These are phyloP conservation scores for Coemansia furcata DNA, from an alignment of 192 early-diverging fungal genomes.

Conservation along the genomic window DNA sequence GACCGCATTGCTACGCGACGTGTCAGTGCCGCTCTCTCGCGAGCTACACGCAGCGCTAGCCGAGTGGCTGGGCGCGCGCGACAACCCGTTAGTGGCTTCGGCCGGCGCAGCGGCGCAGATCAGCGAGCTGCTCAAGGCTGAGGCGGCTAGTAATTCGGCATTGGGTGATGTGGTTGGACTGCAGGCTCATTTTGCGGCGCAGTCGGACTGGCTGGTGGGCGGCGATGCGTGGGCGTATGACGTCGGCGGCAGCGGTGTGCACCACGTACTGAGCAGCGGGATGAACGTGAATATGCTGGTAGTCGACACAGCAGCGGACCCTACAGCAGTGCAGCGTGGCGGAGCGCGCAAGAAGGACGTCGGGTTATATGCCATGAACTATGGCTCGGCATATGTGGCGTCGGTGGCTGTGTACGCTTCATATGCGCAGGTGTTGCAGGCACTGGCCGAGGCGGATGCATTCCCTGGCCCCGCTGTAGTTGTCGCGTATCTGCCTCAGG, in stretches of 20 bases:
- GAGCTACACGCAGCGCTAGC: conserved; percentile 60
- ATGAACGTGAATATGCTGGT: conserved; percentile 89
- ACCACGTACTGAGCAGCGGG: conserved; percentile 82
- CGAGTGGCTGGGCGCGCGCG: conserved; percentile 63
- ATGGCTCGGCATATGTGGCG: conserved; percentile 86
- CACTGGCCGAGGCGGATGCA: conserved; percentile 86
- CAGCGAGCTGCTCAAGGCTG: conserved; percentile 46
- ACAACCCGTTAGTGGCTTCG: conserved; percentile 58
- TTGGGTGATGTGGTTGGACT: conserved; percentile 25
- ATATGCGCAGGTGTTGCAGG: conserved; percentile 85
- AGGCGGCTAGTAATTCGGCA: conserved; percentile 15
- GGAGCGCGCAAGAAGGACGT: conserved; percentile 87
- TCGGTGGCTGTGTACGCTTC: conserved; percentile 84
- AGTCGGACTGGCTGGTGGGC: conserved; percentile 86
- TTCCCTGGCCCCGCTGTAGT: conserved; percentile 88
- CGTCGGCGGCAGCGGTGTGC: conserved; percentile 83
- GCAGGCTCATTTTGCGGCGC: conserved; percentile 51
- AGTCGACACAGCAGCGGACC: conserved; percentile 83
- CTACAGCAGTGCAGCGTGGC: conserved; percentile 52
- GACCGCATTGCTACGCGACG: conserved; percentile 56
- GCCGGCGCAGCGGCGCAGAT: conserved; percentile 53
- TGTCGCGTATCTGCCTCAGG: conserved; percentile 79
- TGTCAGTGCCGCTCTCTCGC: conserved; percentile 48
- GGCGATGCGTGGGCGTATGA: conserved; percentile 87
- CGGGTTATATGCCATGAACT: conserved; percentile 95